phyloP scores from a whole-genome alignment of 176 grass and related monocot species.

The Alopecurus myosuroides region DNA sequence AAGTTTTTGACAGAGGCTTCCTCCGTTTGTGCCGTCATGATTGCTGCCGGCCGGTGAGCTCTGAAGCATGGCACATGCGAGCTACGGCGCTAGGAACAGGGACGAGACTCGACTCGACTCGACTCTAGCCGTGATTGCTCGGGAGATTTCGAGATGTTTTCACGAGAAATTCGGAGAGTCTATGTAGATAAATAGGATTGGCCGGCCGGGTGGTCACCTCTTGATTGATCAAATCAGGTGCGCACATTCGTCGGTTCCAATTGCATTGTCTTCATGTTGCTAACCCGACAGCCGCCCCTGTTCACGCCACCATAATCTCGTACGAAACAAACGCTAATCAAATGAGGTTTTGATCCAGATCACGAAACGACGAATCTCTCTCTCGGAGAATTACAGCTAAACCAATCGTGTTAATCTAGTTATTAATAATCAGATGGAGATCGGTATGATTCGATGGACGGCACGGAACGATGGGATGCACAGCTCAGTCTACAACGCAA shows the following conservation, averaged over 20 bases:
- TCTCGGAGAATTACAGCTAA: background rate
- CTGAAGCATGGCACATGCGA: too few species aligned
- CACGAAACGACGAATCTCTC: slow-evolving; percentile 4
- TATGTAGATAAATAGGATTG: background rate
- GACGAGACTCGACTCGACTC: too few species aligned
- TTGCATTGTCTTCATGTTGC: slow-evolving; percentile 8
- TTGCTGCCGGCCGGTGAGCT: background rate
- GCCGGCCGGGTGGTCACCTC: background rate
- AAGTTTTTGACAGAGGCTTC: background rate
- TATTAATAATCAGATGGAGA: background rate
- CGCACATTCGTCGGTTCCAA: slow-evolving; percentile 32
- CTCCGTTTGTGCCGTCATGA: slow-evolving; percentile 18
- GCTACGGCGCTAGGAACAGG: too few species aligned
- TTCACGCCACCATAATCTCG: background rate
- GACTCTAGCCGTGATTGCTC: background rate
- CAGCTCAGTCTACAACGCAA: slow-evolving; percentile 14
- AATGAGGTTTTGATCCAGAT: background rate
- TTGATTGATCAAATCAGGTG: background rate
- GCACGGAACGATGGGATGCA: slow-evolving; percentile 20
- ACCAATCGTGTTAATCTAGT: background rate
- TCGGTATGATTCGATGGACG: slow-evolving; percentile 1
- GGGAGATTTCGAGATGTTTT: too few species aligned
- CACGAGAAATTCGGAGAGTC: background rate
- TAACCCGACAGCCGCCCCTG: slow-evolving; percentile 15
- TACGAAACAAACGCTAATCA: slow-evolving; percentile 22